A percentile compares a stretch with the other conserved stretches of the same genome.
These are phyloP conservation scores for Golubevia pallescens DNA, from an alignment of 1,284 basidiomycete genomes.

Conservation along the genomic window DNA sequence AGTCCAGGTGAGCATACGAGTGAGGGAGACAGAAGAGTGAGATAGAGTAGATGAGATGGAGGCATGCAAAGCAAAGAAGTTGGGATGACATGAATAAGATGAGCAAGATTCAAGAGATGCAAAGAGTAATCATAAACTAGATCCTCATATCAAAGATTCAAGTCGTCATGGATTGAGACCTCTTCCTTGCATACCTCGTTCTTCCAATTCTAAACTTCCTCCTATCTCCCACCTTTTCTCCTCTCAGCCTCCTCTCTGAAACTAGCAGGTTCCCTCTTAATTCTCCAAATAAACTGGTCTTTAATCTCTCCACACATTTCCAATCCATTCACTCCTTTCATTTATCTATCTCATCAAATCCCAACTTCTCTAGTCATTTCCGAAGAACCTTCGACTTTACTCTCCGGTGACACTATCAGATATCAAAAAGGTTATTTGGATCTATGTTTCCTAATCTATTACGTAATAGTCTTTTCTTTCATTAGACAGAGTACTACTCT, in stretches of 20 bases:
- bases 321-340: constrained; percentile 50
- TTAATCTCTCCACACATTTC: constrained; percentile 28
- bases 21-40: no score
- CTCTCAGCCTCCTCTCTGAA: constrained; percentile 25
- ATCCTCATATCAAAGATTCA: no score
- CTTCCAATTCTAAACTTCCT: background rate
- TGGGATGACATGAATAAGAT: no score
- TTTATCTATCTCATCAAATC: constrained; percentile 50
- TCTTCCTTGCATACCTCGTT: background rate
- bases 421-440: constrained; percentile 67
- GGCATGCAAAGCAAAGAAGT: no score
- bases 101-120: no score
- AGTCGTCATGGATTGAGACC: no score
- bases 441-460: constrained; percentile 80
- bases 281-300: constrained; percentile 39
- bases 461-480: constrained; percentile 90
- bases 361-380: constrained; percentile 41
- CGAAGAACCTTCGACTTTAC: constrained; percentile 15
- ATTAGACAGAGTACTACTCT: constrained; percentile 80
- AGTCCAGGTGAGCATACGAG: constrained; percentile 25
- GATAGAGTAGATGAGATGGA: no score
- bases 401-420: constrained; percentile 15
- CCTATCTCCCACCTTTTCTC: background rate
- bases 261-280: constrained; percentile 33
- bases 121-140: no score